phyloP scores from a whole-genome alignment of 352 stramenopile species.

The Phytophthora podocarpi region DNA sequence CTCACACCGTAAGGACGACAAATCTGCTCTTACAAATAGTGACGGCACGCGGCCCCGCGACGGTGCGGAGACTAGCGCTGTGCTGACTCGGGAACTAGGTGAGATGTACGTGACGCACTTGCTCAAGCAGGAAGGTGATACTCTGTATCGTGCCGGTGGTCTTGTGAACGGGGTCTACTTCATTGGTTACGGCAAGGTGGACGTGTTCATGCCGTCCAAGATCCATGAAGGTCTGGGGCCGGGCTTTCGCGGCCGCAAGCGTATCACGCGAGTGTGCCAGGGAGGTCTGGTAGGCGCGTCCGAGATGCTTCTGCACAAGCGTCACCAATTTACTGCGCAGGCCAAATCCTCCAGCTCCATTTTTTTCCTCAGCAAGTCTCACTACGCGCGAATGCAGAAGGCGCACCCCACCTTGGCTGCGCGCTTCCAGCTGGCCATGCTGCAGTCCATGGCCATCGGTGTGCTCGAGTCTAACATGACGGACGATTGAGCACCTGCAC shows the following conservation, averaged over 20 bases:
- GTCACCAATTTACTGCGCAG: constrained; percentile 83
- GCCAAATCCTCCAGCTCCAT: constrained; percentile 69
- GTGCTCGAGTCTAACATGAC: constrained; percentile 87
- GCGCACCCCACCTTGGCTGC: constrained; percentile 67
- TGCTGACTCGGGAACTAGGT: constrained; percentile 67
- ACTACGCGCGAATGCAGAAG: constrained; percentile 74
- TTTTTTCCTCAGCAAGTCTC: constrained; percentile 81
- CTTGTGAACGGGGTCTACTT: constrained; percentile 79
- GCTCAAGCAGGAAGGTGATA: constrained; percentile 65
- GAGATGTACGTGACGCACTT: constrained; percentile 72
- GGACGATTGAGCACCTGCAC: constrained; percentile 52
- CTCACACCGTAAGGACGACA: constrained; percentile 20
- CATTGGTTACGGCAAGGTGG: constrained; percentile 83
- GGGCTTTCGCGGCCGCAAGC: constrained; percentile 77
- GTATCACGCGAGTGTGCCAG: constrained; percentile 82
- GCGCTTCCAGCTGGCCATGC: constrained; percentile 86
- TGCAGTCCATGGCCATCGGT: constrained; percentile 83
- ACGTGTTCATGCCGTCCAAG: constrained; percentile 85
- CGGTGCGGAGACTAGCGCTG: constrained; percentile 4
- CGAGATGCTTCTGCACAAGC: constrained; percentile 83
- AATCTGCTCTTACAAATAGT: not conserved
- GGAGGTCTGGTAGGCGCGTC: constrained; percentile 79
- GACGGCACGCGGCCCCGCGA: not conserved
- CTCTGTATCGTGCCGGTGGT: constrained; percentile 69
- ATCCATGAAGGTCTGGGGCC: constrained; percentile 80